Base-by-base conservation (phyloP, 164 flowering plant species). In the Tetrastigma voinierianum region DNA sequence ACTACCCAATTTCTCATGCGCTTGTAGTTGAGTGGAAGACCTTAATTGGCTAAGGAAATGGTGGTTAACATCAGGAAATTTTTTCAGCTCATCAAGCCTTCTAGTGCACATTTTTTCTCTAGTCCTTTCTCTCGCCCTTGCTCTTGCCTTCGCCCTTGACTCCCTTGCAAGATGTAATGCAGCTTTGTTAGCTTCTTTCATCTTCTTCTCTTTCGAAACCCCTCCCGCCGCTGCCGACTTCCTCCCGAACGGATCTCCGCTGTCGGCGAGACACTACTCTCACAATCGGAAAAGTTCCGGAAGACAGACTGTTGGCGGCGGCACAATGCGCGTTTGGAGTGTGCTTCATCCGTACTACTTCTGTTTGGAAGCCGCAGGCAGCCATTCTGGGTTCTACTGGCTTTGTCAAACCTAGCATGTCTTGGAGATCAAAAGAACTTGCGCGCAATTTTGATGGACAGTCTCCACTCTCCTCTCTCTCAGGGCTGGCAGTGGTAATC, bases 361-460 rank as follows among this genome's bases (percentile, higher is more conserved):
- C 79, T 82, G 51, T n/a, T 52, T 74, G 0, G 87, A 84, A 48
- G 76, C 74, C 1, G 48, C 67, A 18, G 82, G 74, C 16, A 84
- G 79, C 87, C 87, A 84, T 13, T 78, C 87, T 17, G 77, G 78
- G 85, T 84, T 65, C 71, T 70, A 65, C 87, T 84, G 4, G 85
- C 83, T 59, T 76, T 84, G 67, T 84, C 85, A 76, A 84, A 67
- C 87, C 87, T 58, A 81, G 60, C 65, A 74, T 62, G 68, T 83
- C 87, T 49, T 83, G 87, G 3, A 83, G 87, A 72, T 78, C 83
- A 59, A 84, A n/a, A 84, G 75, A 84, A 84, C 80, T 74, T 68
- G 3, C 82, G 51, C 2, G 87, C 81, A 19, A 80, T 72, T 3
- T 67, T 79, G 9, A 76, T 74, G 57, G 87, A 84, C 15, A 84